Conservation (phyloP, 176 grass and related monocot species). For the Ensete glaucum region DNA sequence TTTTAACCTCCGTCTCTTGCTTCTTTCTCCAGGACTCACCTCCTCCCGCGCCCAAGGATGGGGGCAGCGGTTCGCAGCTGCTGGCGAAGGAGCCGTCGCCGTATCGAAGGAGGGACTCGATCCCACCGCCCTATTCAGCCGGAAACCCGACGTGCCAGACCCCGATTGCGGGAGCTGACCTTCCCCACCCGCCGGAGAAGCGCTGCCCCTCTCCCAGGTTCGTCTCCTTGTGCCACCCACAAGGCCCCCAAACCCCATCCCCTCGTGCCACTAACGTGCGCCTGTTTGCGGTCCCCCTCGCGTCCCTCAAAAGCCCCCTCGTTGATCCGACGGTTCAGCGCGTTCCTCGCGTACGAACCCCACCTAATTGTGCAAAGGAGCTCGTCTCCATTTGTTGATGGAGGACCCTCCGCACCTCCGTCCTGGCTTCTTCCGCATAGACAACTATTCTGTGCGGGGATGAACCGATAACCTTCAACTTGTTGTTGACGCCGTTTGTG, state of each 20-base stretch:
- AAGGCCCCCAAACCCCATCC: not conserved
- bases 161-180: not conserved
- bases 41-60: constrained; percentile 16
- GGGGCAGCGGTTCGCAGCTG: not conserved
- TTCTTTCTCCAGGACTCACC: not conserved
- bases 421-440: too few species aligned
- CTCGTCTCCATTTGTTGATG: not conserved
- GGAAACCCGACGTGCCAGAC: not conserved
- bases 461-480: not conserved
- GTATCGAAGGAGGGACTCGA: constrained; percentile 28
- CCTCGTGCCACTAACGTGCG: not conserved
- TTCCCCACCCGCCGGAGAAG: constrained; percentile 13
- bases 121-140: not conserved
- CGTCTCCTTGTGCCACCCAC: not conserved
- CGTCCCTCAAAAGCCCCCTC: not conserved
- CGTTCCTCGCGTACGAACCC: not conserved
- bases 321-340: not conserved
- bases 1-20: not conserved
- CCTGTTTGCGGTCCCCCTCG: not conserved
- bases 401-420: too few species aligned
- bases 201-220: constrained; percentile 13
- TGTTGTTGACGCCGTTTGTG: not conserved
- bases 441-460: not conserved
- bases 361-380: constrained; percentile 5
- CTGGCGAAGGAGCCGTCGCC: constrained; percentile 20